A percentile compares a stretch with the other conserved stretches of the same genome.
phyloP scores from a whole-genome alignment of 2,329 filamentous ascomycete genomes.

The Apiospora marii region DNA sequence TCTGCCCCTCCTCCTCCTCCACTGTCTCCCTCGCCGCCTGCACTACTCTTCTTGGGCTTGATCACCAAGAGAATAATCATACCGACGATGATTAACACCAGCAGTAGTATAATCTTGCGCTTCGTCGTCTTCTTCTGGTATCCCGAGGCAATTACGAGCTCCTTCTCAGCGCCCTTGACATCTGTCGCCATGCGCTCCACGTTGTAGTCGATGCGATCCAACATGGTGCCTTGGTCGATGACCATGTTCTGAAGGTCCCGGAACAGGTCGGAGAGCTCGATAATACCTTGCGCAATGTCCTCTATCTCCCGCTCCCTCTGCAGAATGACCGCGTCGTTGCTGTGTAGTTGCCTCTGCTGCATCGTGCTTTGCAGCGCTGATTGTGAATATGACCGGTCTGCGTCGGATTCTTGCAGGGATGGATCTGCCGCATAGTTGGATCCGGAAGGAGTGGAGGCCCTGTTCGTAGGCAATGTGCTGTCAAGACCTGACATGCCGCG shows the following conservation, averaged over 20 bases:
- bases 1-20: constrained; percentile 28
- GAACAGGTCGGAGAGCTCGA: constrained; percentile 95
- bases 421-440: constrained; percentile 77
- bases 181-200: constrained; percentile 95
- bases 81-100: constrained; percentile 83
- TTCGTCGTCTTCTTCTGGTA: constrained; percentile 92
- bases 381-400: constrained; percentile 91
- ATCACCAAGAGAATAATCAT: constrained; percentile 85
- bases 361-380: constrained; percentile 83
- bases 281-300: constrained; percentile 97
- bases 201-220: constrained; percentile 97
- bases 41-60: constrained; percentile 70
- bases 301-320: constrained; percentile 97
- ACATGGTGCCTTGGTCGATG: constrained; percentile 88
- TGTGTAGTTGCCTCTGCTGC: constrained; percentile 65
- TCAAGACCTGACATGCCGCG: constrained; percentile 72
- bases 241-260: constrained; percentile 96
- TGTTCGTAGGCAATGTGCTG: constrained; percentile 59
- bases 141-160: constrained; percentile 85
- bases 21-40: constrained; percentile 32
- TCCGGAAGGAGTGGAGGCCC: constrained; percentile 57
- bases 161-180: constrained; percentile 91
- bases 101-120: constrained; percentile 89
- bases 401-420: constrained; percentile 90
- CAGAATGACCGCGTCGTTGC: constrained; percentile 83